Evolutionary conservation across 805 yeast genomes (phyloP).

Genomic region (Hanseniaspora osmophila): DNA sequence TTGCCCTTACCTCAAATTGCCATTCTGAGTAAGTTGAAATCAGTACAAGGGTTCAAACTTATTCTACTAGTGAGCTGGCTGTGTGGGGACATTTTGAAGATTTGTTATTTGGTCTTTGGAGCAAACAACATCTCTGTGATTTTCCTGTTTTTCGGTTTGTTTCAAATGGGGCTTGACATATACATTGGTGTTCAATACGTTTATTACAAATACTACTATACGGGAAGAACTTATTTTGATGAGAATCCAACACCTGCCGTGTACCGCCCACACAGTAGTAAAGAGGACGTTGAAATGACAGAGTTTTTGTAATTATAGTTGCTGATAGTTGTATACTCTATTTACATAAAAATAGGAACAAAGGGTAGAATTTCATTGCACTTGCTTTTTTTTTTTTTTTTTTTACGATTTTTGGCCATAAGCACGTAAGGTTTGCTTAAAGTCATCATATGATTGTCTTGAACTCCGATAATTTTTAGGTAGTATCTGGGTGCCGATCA

Average conservation of each 20-base stretch:
- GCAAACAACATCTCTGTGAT: slow-evolving; percentile 52
- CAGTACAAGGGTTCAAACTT: slow-evolving; percentile 66
- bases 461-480: background rate
- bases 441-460: slow-evolving; percentile 1
- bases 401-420: background rate
- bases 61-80: slow-evolving; percentile 73
- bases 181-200: slow-evolving; percentile 61
- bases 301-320: slow-evolving; percentile 1
- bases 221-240: slow-evolving; percentile 6
- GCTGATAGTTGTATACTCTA: background rate
- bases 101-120: slow-evolving; percentile 61
- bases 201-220: slow-evolving; percentile 36
- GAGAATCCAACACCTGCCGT: slow-evolving; percentile 3
- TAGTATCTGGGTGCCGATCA: slow-evolving; percentile 1
- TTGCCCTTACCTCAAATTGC: slow-evolving; percentile 69
- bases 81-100: slow-evolving; percentile 74
- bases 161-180: slow-evolving; percentile 65
- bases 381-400: no score
- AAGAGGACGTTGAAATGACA: slow-evolving; percentile 5
- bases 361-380: no score
- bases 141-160: slow-evolving; percentile 56
- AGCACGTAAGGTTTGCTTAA: background rate
- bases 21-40: slow-evolving; percentile 47
- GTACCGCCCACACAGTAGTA: slow-evolving; percentile 1
- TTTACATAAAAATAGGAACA: background rate